These are phyloP conservation scores for Penicillium canariense DNA, from an alignment of 495 filamentous ascomycete species.

Conservation along the genomic window DNA sequence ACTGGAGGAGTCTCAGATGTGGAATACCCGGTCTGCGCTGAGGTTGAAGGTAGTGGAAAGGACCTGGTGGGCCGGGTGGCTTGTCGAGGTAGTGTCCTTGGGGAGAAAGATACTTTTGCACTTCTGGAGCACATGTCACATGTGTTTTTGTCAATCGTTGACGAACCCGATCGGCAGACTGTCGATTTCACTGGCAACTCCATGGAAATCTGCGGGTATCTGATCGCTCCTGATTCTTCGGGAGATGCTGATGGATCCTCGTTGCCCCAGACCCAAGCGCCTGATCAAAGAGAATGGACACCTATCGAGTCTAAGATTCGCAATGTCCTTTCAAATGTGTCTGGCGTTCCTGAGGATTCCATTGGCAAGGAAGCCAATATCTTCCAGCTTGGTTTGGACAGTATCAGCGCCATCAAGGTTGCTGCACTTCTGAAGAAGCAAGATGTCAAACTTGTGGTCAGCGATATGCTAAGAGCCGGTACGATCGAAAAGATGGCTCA, in stretches of 20 bases:
- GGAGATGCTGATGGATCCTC: not conserved
- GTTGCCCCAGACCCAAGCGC: not conserved
- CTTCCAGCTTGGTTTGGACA: conserved; percentile 86
- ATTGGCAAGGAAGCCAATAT: conserved; percentile 67
- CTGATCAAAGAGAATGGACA: conserved; percentile 15
- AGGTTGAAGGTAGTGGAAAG: conserved; percentile 62
- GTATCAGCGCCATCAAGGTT: conserved; percentile 74
- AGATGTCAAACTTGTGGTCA: conserved; percentile 30
- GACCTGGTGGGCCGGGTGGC: conserved; percentile 66
- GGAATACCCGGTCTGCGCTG: conserved; percentile 77
- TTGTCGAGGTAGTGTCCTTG: conserved; percentile 55
- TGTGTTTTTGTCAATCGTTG: conserved; percentile 52
- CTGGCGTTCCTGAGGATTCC: conserved; percentile 54
- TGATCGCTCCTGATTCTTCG: conserved; percentile 22
- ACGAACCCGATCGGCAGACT: conserved; percentile 41
- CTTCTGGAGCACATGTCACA: conserved; percentile 55
- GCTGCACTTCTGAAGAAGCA: conserved; percentile 33
- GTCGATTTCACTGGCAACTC: conserved; percentile 47
- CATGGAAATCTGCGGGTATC: conserved; percentile 53
- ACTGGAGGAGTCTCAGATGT: conserved; percentile 58
- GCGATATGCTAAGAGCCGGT: conserved; percentile 36
- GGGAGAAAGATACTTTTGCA: conserved; percentile 33
- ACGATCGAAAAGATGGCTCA: conserved; percentile 33
- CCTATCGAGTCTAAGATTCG: conserved; percentile 52
- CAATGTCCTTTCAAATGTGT: conserved; percentile 60